These are phyloP conservation scores for Candida morakotiae DNA, from an alignment of 805 yeast species.

Conservation along the genomic window DNA sequence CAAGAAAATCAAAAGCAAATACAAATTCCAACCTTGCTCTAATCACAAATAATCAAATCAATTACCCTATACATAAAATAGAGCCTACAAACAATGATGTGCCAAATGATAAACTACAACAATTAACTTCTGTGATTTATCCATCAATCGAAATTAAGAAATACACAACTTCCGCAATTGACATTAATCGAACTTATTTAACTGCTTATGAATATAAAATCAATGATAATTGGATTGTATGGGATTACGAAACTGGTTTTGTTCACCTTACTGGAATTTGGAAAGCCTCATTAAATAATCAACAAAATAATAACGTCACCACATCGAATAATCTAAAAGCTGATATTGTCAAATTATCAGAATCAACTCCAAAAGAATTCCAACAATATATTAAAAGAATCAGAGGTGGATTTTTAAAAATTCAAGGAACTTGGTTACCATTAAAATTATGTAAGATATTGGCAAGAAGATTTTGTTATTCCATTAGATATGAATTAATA, in stretches of 20 bases:
- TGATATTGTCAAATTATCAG: slow-evolving; percentile 69
- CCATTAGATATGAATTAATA: slow-evolving; percentile 67
- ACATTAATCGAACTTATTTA: slow-evolving; percentile 56
- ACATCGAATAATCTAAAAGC: slow-evolving; percentile 46
- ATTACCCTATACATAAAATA: slow-evolving; percentile 12
- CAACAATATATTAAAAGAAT: slow-evolving; percentile 66
- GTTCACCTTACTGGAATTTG: slow-evolving; percentile 87
- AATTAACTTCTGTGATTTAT: slow-evolving; percentile 13
- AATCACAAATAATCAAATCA: slow-evolving; percentile 7
- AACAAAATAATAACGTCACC: too few species aligned
- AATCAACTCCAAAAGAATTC: slow-evolving; percentile 55
- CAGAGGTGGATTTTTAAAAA: slow-evolving; percentile 86
- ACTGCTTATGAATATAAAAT: slow-evolving; percentile 71
- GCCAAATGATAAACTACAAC: slow-evolving; percentile 7
- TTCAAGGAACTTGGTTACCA: slow-evolving; percentile 94
- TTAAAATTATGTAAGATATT: slow-evolving; percentile 60
- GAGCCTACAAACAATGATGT: slow-evolving; percentile 1
- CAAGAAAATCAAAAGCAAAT: not conserved
- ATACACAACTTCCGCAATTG: slow-evolving; percentile 67
- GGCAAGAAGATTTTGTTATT: slow-evolving; percentile 73
- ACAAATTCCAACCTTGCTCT: not conserved
- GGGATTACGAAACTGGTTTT: slow-evolving; percentile 83
- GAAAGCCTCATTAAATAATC: slow-evolving; percentile 47
- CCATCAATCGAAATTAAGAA: slow-evolving; percentile 34
- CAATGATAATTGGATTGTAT: slow-evolving; percentile 70